Evolutionary conservation across 352 stramenopile genomes (phyloP), one percentile per base, ranked within the genome.

Genomic region (Phytophthora fragariaefolia): DNA sequence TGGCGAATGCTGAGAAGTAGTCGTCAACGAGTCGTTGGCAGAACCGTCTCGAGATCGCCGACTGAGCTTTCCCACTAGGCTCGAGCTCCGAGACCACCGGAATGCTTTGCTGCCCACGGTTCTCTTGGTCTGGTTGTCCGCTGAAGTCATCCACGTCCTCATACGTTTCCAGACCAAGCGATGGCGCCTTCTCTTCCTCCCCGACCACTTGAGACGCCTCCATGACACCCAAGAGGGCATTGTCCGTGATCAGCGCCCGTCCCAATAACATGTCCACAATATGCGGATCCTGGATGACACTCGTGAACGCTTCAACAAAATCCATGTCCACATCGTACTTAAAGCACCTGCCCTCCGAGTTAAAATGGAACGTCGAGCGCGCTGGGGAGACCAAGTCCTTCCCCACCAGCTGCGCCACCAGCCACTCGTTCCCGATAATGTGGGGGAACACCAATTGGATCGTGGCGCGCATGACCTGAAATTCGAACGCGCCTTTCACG

Each of bases 401-500:
- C 0, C 65, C 65, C 6, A 73, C 46, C 1, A 73, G 54, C 22
- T 64, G 52, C 6, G 58, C 42, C 6, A 73, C 18, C 2, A 73
- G 36, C 22, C 51, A 66, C 27, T 69, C 49, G 40, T 73, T 24
- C 0, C 65, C 65, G 6, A 64, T 50, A 26, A 76, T 53, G 32
- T 76, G 63, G 6, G 69, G 69, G 43, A 76, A 76, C 5, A 69
- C 38, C 26, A 58, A 48, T 22, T 70, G 26, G 43, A 76, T 73
- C 5, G 63, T 67, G 42, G 36, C 59, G 20, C 48, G 27, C 17
- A 59, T 30, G n/a, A 76, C 58, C 12, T 70, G 63, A 46, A 76
- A 73, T 22, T 30, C 20, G 18, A 76, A 57, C 32, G 40, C 53
- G 0, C 9, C 49, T 48, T 12, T 40, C 30, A 7, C 45, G 4